Evolutionary conservation across 2,329 filamentous ascomycete species (phyloP), one percentile per base, ranked within the genome.

Genomic region (Myriosclerotinia curreyana): DNA sequence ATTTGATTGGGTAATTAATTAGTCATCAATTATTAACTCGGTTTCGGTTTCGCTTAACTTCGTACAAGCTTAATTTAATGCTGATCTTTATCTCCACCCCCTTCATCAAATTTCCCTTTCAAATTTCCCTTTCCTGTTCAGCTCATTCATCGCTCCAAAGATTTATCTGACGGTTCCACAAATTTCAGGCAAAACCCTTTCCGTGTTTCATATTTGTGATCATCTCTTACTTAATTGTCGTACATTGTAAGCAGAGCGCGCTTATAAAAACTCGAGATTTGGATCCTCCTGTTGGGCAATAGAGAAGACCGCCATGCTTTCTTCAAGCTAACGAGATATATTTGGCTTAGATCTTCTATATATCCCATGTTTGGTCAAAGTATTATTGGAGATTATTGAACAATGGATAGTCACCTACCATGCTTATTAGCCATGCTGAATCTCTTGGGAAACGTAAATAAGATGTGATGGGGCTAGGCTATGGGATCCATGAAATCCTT

Each of bases 21-120:
- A 31, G 20, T 55, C 53, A 44, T 44, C 17, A 31, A n/a, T 31
- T 5, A 42, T 2, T 14, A 20, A 31, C 5, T 31, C 28, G 28
- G 28, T 31, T 31, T 44, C 36, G 15, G 9, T 20, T 44, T 56
- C 53, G 53, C 53, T 56, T 56, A 56, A 31, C 2, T 2, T 5
- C 28, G 28, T 31, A 5, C 38, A 31, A 55, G 15, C 53, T 31
- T 44, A 20, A 55, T 44, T 7, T n/a, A 44, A 31, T 22, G 8
- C 8, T 31, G 38, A 55, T 55, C 53, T 55, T 56, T 17, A 56
- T 44, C 36, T 56, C 53, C 22, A 55, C 53, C 53, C 52, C 52
- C 38, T 55, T 55, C 53, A 55, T 55, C 38, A 56, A 44, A 56
- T 56, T 44, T 56, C 22, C 25, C 17, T 56, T n/a, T 12, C 25